Evolutionary conservation across 148 eudicot species (phyloP).

Genomic region (Dianthus caryophyllus): DNA sequence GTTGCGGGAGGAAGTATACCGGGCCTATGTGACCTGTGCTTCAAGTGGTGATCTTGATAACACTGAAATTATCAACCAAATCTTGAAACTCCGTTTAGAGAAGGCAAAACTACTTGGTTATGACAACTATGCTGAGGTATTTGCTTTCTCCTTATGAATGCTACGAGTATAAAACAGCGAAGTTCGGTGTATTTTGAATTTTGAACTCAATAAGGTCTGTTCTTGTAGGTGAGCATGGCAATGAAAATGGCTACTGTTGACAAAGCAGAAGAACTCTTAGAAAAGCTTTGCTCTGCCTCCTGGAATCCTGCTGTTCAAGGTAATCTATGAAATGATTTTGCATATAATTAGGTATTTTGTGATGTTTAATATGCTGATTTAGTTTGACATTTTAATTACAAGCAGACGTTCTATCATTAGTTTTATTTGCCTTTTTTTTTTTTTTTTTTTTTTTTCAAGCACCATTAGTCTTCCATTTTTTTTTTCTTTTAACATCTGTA

Average conservation of each 20-base stretch:
- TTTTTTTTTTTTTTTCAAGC: neutral
- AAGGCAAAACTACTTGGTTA: constrained; percentile 92
- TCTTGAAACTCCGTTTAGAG: constrained; percentile 80
- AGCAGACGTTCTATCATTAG: neutral
- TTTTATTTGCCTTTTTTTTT: neutral
- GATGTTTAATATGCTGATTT: neutral
- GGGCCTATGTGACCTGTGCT: constrained; percentile 86
- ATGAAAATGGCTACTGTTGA: constrained; percentile 97
- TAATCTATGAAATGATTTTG: constrained; percentile 20
- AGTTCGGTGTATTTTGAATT: neutral
- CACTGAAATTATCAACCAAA: constrained; percentile 72
- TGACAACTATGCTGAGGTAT: constrained; percentile 90
- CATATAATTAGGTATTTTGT: neutral
- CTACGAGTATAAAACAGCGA: neutral
- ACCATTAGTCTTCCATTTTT: neutral
- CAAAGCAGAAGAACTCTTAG: constrained; percentile 87
- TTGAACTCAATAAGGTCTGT: constrained; percentile 20
- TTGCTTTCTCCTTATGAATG: neutral
- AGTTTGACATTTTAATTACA: neutral
- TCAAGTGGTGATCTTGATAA: constrained; percentile 93
- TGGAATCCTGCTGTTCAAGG: constrained; percentile 95
- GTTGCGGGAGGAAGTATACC: constrained; percentile 91
- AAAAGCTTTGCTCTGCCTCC: constrained; percentile 85
- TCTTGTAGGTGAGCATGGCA: constrained; percentile 92
- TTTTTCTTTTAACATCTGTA: too few species aligned